A percentile compares a stretch with the other conserved stretches of the same genome.
Conservation (phyloP, 2,329 filamentous ascomycete genomes). For the Colletotrichum musicola region DNA sequence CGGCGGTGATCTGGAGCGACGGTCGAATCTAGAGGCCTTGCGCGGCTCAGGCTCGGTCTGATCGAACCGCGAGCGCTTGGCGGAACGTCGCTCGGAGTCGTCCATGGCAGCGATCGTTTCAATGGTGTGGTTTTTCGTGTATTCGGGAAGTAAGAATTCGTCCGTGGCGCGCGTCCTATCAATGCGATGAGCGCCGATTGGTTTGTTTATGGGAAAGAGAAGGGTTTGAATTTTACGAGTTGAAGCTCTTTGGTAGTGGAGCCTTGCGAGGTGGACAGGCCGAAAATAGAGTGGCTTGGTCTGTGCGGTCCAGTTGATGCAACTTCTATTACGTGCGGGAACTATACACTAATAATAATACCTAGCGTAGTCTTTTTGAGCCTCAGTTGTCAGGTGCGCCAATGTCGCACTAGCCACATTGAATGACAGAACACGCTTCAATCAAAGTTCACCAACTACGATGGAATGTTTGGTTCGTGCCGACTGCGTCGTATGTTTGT, state of each 20-base stretch:
- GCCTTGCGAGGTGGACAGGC: slow-evolving; percentile 25
- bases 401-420: slow-evolving; percentile 1
- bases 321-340: slow-evolving; percentile 2
- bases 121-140: not conserved
- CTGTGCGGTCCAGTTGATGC: slow-evolving; percentile 21
- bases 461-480: too few species aligned
- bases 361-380: slow-evolving; percentile 1
- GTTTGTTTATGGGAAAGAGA: slow-evolving; percentile 4
- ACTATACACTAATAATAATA: too few species aligned
- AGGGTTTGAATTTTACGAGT: slow-evolving; percentile 31
- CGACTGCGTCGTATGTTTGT: too few species aligned
- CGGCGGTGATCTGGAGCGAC: slow-evolving; percentile 88
- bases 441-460: too few species aligned
- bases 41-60: slow-evolving; percentile 87
- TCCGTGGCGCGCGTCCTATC: slow-evolving; percentile 5
- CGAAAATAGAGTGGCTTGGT: slow-evolving; percentile 20
- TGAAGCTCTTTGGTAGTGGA: slow-evolving; percentile 37
- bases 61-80: slow-evolving; percentile 94
- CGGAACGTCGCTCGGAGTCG: slow-evolving; percentile 78
- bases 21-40: slow-evolving; percentile 85
- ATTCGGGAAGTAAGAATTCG: not conserved
- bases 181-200: slow-evolving; percentile 15
- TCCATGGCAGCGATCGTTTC: slow-evolving; percentile 64
- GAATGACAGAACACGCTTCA: too few species aligned
- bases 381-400: slow-evolving; percentile 10